Percentiles rank a stretch among this genome's conserved stretches.
Evolutionary conservation across 2,329 filamentous ascomycete genomes (phyloP).

Genomic region (Pseudocercospora fuligena): DNA sequence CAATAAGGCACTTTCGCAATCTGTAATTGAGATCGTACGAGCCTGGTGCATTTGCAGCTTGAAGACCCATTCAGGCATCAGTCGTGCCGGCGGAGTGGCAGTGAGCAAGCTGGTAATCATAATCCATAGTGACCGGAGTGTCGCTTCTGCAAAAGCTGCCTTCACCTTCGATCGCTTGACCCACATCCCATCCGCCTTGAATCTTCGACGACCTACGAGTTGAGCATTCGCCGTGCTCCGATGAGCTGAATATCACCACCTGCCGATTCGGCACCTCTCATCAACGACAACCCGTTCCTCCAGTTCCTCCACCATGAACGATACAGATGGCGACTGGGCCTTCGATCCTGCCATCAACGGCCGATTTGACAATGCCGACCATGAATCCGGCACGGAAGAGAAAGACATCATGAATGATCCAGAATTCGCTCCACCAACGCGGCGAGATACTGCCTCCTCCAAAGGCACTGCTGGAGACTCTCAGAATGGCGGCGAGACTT

Average conservation of each 20-base stretch:
- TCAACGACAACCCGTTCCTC: neutral
- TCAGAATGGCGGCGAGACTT: constrained; percentile 72
- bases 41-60: too few relatives aligned
- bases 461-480: constrained; percentile 27
- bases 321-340: neutral
- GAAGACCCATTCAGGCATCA: too few relatives aligned
- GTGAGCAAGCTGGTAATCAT: neutral
- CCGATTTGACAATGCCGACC: neutral
- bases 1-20: too few relatives aligned
- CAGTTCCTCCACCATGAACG: constrained; percentile 16
- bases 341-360: constrained; percentile 8
- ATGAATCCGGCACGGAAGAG: neutral
- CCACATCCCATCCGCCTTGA: neutral
- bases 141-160: neutral
- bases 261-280: neutral
- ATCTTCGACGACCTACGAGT: neutral
- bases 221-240: neutral
- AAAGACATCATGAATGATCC: constrained; percentile 63
- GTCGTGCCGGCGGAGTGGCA: neutral
- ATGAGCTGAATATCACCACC: constrained; percentile 1
- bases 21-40: too few relatives aligned
- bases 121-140: neutral
- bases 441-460: constrained; percentile 33
- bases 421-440: constrained; percentile 42
- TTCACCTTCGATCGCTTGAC: neutral